Base-by-base conservation (phyloP, 352 stramenopile species). In the Phytophthora brassicae region DNA sequence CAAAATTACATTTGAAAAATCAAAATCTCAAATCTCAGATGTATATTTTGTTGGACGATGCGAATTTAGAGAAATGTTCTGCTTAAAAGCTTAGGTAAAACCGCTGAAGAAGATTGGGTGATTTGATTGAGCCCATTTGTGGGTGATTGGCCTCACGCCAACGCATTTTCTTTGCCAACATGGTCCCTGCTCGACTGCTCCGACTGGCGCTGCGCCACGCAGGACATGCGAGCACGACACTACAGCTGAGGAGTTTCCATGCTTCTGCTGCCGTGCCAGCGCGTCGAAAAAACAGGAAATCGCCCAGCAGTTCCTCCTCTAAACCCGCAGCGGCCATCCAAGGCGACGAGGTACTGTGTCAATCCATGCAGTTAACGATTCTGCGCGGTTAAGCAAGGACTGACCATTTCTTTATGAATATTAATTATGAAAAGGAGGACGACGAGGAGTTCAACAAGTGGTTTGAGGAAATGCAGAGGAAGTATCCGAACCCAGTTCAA, bases 361-460 rank as follows among this genome's bases (percentile, higher is more conserved):
- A 39, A 54, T 22, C 35, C 8, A 43, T 43, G 36, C 36, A 43
- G 16, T 12, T 9, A 43, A 19, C 39, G 0, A 14, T 11, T 24
- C 39, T 26, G 5, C 3, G 17, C 5, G 20, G 12, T 4, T 13
- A 38, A 12, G 31, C 24, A 19, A 42, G 22, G 13, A 5, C 14
- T 64, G 42, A n/a, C 19, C 35, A 23, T 56, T 17, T 61, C 23
- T 45, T 22, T 29, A 24, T 26, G n/a, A 12, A 1, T 33, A 7
- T 63, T 0, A 22, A 13, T 33, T 42, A 47, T 26, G 59, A 8
- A 17, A 26, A 86, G 74, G 58, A 61, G 17, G 64, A 77, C 0
- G 66, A 79, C 20, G 57, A 77, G 36, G 77, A 84, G 35, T 70
- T 86, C 41, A 41, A 55, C 26, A 64, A 77, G 51, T 86, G 77